Base-by-base conservation (phyloP, 2,329 filamentous ascomycete species). In the Calonectria montana region DNA sequence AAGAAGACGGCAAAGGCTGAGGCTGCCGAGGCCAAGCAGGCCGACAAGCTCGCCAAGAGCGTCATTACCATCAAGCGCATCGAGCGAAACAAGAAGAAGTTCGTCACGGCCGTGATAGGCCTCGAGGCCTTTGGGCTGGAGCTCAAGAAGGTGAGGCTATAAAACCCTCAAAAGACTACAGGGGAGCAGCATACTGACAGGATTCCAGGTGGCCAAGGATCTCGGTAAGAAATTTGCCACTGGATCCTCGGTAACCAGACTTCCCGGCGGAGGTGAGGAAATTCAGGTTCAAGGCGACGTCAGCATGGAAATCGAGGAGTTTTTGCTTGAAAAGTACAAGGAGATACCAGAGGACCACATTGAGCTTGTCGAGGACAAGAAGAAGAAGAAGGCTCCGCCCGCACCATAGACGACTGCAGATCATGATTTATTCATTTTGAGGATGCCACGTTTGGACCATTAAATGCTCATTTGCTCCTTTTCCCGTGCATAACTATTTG, bases 221-320 rank as follows among this genome's bases (percentile, higher is more conserved):
- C 92, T 98, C 77, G 97, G 97, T 74, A 99, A 98, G 90, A 98
- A 98, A 86, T 98, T 99, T 81, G 97, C 97, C 35, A 98, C 97
- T 12, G 97, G 97, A 0, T 93, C 92, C 18, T 96, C 93, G 53
- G 97, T 99, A 53, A 98, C 96, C 10, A 98, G 98, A 86, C 90
- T 94, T 1, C 90, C 95, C 0, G 92, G 91, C 67, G 95, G 94
- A 25, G 94, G 94, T 21, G 97, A 99, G 85, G 97, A 98, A 86
- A 98, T 99, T 82, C 97, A 97, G 5, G 95, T 99, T 23, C 97
- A 99, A 86, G 97, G 97, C 39, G 97, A 99, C 85, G 92, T 99
- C 74, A 97, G 95, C 83, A 94, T 97, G 79, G 97, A 99, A 85
- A 92, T 99, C 75, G 91, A 94, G 80, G 97, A 98, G 82, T 98